Evolutionary conservation across 2,329 filamentous ascomycete species (phyloP).

Genomic region (Trichoderma polysporum): DNA sequence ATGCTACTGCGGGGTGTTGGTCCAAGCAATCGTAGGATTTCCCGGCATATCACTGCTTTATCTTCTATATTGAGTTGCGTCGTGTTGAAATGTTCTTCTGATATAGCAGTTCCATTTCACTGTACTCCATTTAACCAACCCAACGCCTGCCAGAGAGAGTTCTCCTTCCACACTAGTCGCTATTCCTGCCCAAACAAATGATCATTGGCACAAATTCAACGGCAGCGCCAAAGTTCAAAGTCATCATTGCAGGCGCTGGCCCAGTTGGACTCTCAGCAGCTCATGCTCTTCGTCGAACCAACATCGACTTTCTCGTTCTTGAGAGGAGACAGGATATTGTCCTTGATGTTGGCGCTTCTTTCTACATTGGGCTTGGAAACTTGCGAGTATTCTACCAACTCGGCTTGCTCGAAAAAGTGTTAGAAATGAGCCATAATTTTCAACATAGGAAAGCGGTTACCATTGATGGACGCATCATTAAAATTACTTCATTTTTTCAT

Average conservation of each 20-base stretch:
- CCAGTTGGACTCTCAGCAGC: constrained; percentile 31
- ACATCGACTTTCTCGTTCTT: constrained; percentile 42
- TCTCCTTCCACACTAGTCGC: too few relatives aligned
- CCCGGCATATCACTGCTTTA: too few relatives aligned
- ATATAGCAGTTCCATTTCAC: too few relatives aligned
- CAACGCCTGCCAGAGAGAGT: too few relatives aligned
- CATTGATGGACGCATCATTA: neutral
- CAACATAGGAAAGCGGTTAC: neutral
- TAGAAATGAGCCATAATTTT: neutral
- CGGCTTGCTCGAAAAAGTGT: constrained; percentile 25
- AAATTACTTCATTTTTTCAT: neutral
- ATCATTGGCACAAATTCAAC: neutral
- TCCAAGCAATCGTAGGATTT: too few relatives aligned
- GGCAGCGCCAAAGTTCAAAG: neutral
- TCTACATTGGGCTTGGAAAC: constrained; percentile 33
- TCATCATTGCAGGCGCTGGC: constrained; percentile 28
- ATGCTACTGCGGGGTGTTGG: too few relatives aligned
- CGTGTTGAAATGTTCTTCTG: too few relatives aligned
- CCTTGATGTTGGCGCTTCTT: constrained; percentile 32
- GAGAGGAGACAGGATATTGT: constrained; percentile 33
- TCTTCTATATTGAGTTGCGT: too few relatives aligned
- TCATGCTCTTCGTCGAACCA: constrained; percentile 27
- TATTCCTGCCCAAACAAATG: too few relatives aligned
- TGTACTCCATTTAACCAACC: too few relatives aligned
- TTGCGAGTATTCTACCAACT: constrained; percentile 36